These are phyloP conservation scores for Arthrobotrys megalospora DNA, from an alignment of 2,329 filamentous ascomycete genomes.

Conservation along the genomic window DNA sequence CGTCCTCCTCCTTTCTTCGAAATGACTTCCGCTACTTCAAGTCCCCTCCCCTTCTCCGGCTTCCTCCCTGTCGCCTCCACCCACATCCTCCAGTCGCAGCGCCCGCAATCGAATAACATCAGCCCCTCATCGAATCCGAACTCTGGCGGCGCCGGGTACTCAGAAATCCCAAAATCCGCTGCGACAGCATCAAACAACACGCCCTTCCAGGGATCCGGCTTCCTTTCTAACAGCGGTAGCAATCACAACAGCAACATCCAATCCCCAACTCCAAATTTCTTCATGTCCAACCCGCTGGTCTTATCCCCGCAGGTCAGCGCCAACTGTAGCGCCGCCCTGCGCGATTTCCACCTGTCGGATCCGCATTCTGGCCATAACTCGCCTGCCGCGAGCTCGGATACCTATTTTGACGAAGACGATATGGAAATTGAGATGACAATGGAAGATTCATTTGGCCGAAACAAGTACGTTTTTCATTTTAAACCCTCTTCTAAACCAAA, in stretches of 20 bases:
- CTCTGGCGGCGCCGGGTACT: slow-evolving; percentile 28
- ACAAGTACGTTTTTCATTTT: slow-evolving; percentile 35
- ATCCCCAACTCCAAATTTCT: slow-evolving; percentile 35
- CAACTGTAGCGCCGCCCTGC: slow-evolving; percentile 58
- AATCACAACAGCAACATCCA: slow-evolving; percentile 33
- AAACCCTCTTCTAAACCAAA: background rate
- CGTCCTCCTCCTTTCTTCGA: slow-evolving; percentile 24
- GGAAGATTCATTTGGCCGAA: slow-evolving; percentile 43
- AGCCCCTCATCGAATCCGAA: slow-evolving; percentile 9
- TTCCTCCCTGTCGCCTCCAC: slow-evolving; percentile 55
- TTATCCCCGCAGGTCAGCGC: slow-evolving; percentile 54
- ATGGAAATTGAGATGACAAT: slow-evolving; percentile 60
- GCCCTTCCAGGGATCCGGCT: slow-evolving; percentile 10
- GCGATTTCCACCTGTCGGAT: slow-evolving; percentile 54
- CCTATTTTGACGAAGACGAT: slow-evolving; percentile 57
- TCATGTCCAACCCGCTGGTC: slow-evolving; percentile 55
- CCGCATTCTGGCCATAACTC: slow-evolving; percentile 50
- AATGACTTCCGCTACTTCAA: slow-evolving; percentile 50
- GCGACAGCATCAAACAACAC: slow-evolving; percentile 31
- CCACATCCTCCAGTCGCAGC: slow-evolving; percentile 51
- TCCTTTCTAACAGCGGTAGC: slow-evolving; percentile 4
- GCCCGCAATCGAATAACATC: slow-evolving; percentile 13
- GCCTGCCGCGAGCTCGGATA: slow-evolving; percentile 57
- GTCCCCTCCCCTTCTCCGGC: slow-evolving; percentile 31
- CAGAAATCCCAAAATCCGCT: slow-evolving; percentile 39